phyloP scores from a whole-genome alignment of 2,329 filamentous ascomycete genomes.

The Diaporthe citriasiana region DNA sequence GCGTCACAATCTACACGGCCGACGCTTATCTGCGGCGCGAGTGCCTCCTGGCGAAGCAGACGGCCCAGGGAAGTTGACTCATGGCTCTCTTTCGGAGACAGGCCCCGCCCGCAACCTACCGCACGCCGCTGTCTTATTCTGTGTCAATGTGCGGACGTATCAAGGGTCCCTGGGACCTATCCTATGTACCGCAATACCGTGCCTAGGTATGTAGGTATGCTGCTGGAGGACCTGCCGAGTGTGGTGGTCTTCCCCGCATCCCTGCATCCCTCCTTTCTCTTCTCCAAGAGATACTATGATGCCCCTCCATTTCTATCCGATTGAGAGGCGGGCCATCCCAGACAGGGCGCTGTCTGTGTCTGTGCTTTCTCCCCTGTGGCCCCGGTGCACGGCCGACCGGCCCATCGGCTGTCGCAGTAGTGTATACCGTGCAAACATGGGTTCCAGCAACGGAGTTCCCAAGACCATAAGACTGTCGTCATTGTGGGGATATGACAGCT shows the following conservation, averaged over 20 bases:
- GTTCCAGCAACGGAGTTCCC: slow-evolving; percentile 10
- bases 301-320: not conserved
- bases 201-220: no score
- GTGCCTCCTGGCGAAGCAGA: slow-evolving; percentile 25
- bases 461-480: slow-evolving; percentile 22
- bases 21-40: slow-evolving; percentile 28
- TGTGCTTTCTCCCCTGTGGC: not conserved
- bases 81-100: slow-evolving; percentile 18
- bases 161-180: not conserved
- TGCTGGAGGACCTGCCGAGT: slow-evolving; percentile 1
- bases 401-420: slow-evolving; percentile 23
- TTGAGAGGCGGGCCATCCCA: not conserved
- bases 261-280: not conserved
- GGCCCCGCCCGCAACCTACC: slow-evolving; percentile 33
- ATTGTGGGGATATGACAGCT: slow-evolving; percentile 34
- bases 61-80: slow-evolving; percentile 29
- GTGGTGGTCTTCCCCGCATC: no score
- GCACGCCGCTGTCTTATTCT: slow-evolving; percentile 16
- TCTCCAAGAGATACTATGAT: not conserved
- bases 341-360: not conserved
- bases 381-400: slow-evolving; percentile 4
- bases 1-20: slow-evolving; percentile 26
- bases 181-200: not conserved
- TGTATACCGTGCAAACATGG: slow-evolving; percentile 21
- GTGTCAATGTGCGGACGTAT: not conserved